Percentiles rank a stretch among this genome's conserved stretches.
These are phyloP conservation scores for Fraxinus angustifolia DNA, from an alignment of 305 asterid genomes.

Conservation along the genomic window DNA sequence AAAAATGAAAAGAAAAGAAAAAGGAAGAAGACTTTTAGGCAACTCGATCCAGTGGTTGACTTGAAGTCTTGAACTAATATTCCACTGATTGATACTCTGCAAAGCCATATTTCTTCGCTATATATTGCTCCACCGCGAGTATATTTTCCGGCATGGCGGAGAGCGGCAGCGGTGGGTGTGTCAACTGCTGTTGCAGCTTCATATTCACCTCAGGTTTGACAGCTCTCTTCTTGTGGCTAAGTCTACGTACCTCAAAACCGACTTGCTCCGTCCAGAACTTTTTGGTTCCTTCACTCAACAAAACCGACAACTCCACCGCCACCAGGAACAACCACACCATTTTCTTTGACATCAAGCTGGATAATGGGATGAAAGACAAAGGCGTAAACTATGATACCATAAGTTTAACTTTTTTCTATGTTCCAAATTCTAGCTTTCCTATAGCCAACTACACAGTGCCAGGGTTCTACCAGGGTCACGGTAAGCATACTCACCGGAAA, in stretches of 20 bases:
- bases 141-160: slow-evolving; percentile 34
- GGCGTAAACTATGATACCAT: slow-evolving; percentile 48
- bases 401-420: slow-evolving; percentile 30
- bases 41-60: background rate
- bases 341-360: slow-evolving; percentile 42
- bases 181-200: slow-evolving; percentile 52
- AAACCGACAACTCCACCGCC: slow-evolving; percentile 23
- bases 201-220: slow-evolving; percentile 56
- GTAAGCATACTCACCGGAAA: slow-evolving; percentile 29
- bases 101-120: background rate
- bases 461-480: slow-evolving; percentile 53
- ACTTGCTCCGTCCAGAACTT: slow-evolving; percentile 34
- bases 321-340: slow-evolving; percentile 35
- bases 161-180: slow-evolving; percentile 25
- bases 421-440: slow-evolving; percentile 13
- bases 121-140: background rate
- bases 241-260: slow-evolving; percentile 56
- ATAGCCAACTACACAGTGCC: slow-evolving; percentile 34
- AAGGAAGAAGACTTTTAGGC: background rate
- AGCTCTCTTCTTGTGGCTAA: slow-evolving; percentile 74
- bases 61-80: background rate
- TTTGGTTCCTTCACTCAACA: slow-evolving; percentile 48
- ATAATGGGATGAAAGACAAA: slow-evolving; percentile 52
- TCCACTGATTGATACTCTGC: background rate
- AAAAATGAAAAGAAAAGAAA: no score